Evolutionary conservation across 371 early-diverging fungal species (phyloP), one percentile per base, ranked within the genome.

Genomic region (Chytridiales sp.): DNA sequence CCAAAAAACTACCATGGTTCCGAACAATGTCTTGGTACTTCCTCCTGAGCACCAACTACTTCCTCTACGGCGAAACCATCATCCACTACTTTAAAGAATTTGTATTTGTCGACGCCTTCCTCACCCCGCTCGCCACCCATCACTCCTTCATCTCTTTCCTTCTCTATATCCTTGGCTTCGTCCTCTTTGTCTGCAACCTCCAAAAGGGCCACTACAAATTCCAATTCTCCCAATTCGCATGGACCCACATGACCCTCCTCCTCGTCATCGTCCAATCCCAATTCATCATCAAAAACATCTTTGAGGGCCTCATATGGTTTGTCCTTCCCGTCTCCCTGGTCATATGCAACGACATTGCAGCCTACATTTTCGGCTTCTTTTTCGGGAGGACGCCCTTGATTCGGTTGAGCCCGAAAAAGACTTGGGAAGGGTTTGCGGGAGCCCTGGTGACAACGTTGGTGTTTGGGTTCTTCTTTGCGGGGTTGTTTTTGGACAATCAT

Each of bases 351-450:
- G 99, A 99, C 71, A 94, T 95, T 36, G 88, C 89, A 69, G 99
- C 99, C 11, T 99, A 99, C 72, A 77, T 97, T 39, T 90, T 89
- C 73, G 99, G 79, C 24, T 90, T 93, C 69, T 90, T 79, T 71
- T 84, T 88, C 66, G 99, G 99, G 3, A 81, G 85, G 43, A 96
- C 94, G n/a, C 96, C 89, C 4, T 78, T 99, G 35, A 97, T 95
- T 62, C 83, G 85, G 66, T 77, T 99, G 8, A 90, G 91, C 62
- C 99, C 99, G 19, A 99, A 99, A 72, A 99, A 99, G 83, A 99
- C 99, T n/a, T 91, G 94, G 73, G 99, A 99, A 74, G 99, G 99
- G 4, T 98, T 98, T 67, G 79, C 98, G 35, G 99, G 99, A 49
- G 99, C 89, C 22, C 87, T 92, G 59, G 56, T 98, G 36, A 82